Conservation (phyloP, 345 rosid species). For the Eutrema heterophyllum region DNA sequence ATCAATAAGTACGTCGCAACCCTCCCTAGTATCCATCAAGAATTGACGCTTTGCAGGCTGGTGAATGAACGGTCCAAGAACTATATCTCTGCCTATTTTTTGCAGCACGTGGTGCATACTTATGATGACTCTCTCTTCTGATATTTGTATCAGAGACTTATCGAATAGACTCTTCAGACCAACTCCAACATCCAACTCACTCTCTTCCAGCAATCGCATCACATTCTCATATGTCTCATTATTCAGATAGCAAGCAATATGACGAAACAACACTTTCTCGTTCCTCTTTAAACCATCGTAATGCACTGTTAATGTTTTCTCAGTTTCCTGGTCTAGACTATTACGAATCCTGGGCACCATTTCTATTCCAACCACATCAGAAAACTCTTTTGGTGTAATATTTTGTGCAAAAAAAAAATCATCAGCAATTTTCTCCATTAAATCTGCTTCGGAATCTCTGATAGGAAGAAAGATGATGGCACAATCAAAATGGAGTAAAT, state of each 20-base stretch:
- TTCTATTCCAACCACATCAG: too few relatives aligned
- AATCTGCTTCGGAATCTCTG: neutral
- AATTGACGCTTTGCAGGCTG: neutral
- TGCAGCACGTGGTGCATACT: neutral
- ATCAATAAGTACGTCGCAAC: neutral
- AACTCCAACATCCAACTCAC: neutral
- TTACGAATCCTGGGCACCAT: neutral
- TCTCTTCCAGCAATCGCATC: neutral
- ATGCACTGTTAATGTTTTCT: neutral
- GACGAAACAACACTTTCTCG: neutral
- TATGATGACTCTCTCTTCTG: neutral
- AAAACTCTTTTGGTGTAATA: too few relatives aligned
- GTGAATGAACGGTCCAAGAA: neutral
- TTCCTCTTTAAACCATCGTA: neutral
- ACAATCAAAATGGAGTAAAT: neutral
- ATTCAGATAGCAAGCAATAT: neutral
- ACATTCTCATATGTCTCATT: neutral
- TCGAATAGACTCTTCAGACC: neutral
- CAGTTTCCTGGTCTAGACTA: neutral
- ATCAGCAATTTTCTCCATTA: neutral
- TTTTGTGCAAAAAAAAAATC: neutral
- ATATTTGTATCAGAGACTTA: neutral
- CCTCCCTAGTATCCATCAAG: neutral
- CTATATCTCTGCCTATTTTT: neutral
- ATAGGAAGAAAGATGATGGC: neutral